Conservation (phyloP, 2,329 filamentous ascomycete species). For the Mycocentrospora acerina region DNA sequence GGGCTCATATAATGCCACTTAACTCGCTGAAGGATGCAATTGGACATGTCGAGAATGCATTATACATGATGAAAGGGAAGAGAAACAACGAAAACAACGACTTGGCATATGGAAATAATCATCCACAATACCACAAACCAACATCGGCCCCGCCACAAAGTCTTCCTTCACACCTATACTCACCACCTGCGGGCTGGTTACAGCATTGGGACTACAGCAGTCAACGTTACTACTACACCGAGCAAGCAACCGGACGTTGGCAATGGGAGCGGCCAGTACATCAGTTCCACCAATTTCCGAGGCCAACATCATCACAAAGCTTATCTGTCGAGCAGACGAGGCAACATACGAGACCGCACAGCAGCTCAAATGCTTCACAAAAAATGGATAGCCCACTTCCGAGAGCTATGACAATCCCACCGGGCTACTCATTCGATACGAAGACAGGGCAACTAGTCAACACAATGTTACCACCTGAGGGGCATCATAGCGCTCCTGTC, state of each 20-base stretch:
- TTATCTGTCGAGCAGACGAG: slow-evolving; percentile 2
- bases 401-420: slow-evolving; percentile 7
- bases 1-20: slow-evolving; percentile 3
- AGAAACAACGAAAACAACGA: slow-evolving; percentile 1
- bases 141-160: slow-evolving; percentile 4
- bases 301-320: slow-evolving; percentile 4
- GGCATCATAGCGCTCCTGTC: slow-evolving; percentile 10
- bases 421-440: slow-evolving; percentile 9
- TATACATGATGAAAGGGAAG: slow-evolving; percentile 9
- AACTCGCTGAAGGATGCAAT: slow-evolving; percentile 9
- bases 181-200: slow-evolving; percentile 55
- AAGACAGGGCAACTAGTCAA: slow-evolving; percentile 11
- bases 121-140: slow-evolving; percentile 7
- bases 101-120: slow-evolving; percentile 5
- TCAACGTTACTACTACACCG: slow-evolving; percentile 65
- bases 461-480: slow-evolving; percentile 9
- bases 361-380: slow-evolving; percentile 6
- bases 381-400: slow-evolving; percentile 5
- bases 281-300: slow-evolving; percentile 3
- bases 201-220: slow-evolving; percentile 61
- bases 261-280: slow-evolving; percentile 57
- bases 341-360: slow-evolving; percentile 4
- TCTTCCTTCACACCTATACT: slow-evolving; percentile 6
- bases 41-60: slow-evolving; percentile 11
- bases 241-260: slow-evolving; percentile 59